A percentile compares a stretch with the other conserved stretches of the same genome.
phyloP scores from a whole-genome alignment of 345 rosid species.

The Viola odorata region DNA sequence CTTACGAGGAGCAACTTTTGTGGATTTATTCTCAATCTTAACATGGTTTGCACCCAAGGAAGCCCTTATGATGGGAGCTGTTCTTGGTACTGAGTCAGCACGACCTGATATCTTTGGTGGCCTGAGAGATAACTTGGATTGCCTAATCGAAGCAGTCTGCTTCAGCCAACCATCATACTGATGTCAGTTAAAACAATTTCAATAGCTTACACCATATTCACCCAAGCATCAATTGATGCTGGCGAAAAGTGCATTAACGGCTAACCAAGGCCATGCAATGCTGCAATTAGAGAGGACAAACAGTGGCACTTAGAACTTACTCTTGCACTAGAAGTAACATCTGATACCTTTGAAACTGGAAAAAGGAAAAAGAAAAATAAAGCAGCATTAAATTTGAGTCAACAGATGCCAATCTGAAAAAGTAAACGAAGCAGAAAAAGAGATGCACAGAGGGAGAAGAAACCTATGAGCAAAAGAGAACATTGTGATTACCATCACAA shows the following conservation, averaged over 20 bases:
- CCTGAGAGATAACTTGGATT: constrained; percentile 19
- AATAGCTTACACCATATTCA: not conserved
- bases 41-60: constrained; percentile 20
- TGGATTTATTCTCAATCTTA: constrained; percentile 18
- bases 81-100: constrained; percentile 8
- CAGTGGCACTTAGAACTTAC: constrained; percentile 15
- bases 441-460: no score
- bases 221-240: not conserved
- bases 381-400: not conserved
- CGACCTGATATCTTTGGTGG: constrained; percentile 16
- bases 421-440: no score
- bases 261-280: not conserved
- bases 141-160: constrained; percentile 13
- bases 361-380: constrained; percentile 1
- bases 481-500: not conserved
- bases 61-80: constrained; percentile 19
- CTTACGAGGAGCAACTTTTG: constrained; percentile 28
- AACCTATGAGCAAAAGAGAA: no score
- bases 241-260: not conserved
- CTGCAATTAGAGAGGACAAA: no score
- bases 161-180: constrained; percentile 10
- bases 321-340: constrained; percentile 13
- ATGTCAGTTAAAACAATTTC: constrained; percentile 11
- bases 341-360: constrained; percentile 22
- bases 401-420: no score